Evolutionary conservation across 2,329 filamentous ascomycete species (phyloP).

Genomic region (Didymella sp.): DNA sequence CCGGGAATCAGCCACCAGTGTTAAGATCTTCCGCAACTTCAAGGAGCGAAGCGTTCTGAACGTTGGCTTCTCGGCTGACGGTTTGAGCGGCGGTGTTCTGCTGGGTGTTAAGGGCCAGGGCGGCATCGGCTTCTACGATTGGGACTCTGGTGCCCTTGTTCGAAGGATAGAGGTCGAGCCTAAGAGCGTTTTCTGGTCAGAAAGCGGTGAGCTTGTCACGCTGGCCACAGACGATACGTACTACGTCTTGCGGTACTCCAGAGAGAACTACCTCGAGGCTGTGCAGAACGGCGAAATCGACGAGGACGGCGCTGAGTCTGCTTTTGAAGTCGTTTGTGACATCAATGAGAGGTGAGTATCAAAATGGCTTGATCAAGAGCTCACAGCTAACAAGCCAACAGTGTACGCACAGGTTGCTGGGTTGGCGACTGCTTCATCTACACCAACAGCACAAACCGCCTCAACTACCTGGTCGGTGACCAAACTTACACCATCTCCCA

Average conservation of each 20-base stretch:
- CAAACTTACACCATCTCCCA: constrained; percentile 98
- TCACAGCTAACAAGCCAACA: constrained; percentile 44
- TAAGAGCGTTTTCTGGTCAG: constrained; percentile 88
- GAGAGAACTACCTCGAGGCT: constrained; percentile 85
- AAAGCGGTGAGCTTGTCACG: constrained; percentile 90
- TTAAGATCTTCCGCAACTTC: constrained; percentile 98
- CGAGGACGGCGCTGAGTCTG: constrained; percentile 90
- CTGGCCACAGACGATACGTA: constrained; percentile 95
- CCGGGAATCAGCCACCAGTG: constrained; percentile 88
- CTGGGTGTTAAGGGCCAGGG: constrained; percentile 95
- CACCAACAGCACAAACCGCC: constrained; percentile 92
- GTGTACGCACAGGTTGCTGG: constrained; percentile 94
- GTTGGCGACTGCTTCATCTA: constrained; percentile 99
- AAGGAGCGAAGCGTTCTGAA: constrained; percentile 92
- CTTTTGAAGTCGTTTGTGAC: constrained; percentile 95
- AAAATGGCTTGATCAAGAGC: constrained; percentile 7
- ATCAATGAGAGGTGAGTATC: constrained; percentile 80
- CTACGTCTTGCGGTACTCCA: constrained; percentile 90
- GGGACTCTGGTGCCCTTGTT: constrained; percentile 87
- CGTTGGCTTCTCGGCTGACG: constrained; percentile 94
- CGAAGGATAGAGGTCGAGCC: constrained; percentile 86
- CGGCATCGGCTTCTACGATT: constrained; percentile 95
- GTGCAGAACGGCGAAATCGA: constrained; percentile 83
- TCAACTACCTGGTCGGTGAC: constrained; percentile 97
- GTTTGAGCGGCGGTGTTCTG: constrained; percentile 84